Evolutionary conservation across 257 asterid genomes (phyloP), one percentile per base, ranked within the genome.

Genomic region (Nicotiana otophora): DNA sequence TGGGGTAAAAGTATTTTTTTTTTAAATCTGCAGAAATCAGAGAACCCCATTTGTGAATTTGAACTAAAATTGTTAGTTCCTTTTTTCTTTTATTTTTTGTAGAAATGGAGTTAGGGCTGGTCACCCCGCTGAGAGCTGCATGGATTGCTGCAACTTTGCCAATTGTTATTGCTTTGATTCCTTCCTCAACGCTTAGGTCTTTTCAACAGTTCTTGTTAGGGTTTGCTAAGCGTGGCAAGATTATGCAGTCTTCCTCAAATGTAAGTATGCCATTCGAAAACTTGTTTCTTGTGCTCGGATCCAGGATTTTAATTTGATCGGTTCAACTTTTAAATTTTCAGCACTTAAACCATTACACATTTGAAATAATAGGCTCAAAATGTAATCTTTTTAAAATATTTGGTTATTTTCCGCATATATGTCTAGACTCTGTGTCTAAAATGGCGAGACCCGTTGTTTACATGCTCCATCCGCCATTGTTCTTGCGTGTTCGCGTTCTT

Each of bases 61-160:
- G 62, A 74, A 8, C 15, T 74, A 12, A 72, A 14, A 0, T 74
- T 12, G 4, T 17, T 23, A 9, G 16, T 51, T 15, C 7, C 14
- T 28, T 39, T 1, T 3, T n/a, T 58, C 4, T 19, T 61, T 23
- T n/a, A 1, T 48, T 10, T 72, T 19, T 72, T 14, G 28, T 4
- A 15, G 75, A 5, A 57, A 88, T 88, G 88, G 86, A 88, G 83
- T 10, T 85, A 15, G 82, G 77, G 67, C 58, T 92, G 62, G 92
- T 84, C 60, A 79, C 42, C 65, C 70, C 91, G 83, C 31, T 94
- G 70, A 83, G 94, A 80, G 91, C 89, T n/a, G 91, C 86, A 26
- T 95, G 99, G 98, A 82, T 92, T 86, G 90, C 91, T 0, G 91
- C 58, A 16, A 92, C 66, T 26, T 79, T 91, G 84, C 97, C 96